Evolutionary conservation across 768 basidiomycete genomes (phyloP), one percentile per base, ranked within the genome.

Genomic region (Lentinula sp.): DNA sequence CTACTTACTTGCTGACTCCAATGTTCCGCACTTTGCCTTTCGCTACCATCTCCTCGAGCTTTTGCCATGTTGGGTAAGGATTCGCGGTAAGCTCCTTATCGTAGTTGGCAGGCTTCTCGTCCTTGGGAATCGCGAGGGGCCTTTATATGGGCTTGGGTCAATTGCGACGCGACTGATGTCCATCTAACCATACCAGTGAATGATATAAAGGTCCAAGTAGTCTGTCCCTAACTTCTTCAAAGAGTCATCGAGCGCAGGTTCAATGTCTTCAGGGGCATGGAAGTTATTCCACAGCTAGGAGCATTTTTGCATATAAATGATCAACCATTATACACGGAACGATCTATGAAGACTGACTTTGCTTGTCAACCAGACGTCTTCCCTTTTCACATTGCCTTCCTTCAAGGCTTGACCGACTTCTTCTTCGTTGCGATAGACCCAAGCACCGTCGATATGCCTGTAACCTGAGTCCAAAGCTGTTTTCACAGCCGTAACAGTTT

Each of bases 11-110:
- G 87, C 88, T 89, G 46, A 93, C 77, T 45, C 92, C 92, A 58
- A 93, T 93, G 65, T 91, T 87, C 68, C 80, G 80, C n/a, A 89
- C 74, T 69, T 91, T 88, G 23, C 91, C 91, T 65, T 85, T 86
- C 64, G 84, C 83, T 3, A 91, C 87, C 73, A 90, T 74, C 70
- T 88, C 83, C 68, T 93, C 91, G 52, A 93, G 82, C 63, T 84
- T 90, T 69, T 86, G 76, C 91, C 91, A 93, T 0, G 90, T 91
- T 16, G 86, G 86, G 67, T 88, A 87, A 1, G 89, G 84, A 67
- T 91, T 78, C 23, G 81, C 83, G 5, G 87, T 87, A 4, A 91
- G 81, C 4, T 78, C 77, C 59, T 85, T 80, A 61, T 88, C 69
- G 16, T 80, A 67, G 45, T 77, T 70, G 5, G 34, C 21, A 7